phyloP scores from a whole-genome alignment of 371 early-diverging fungal species.

The Batkoa obscura region DNA sequence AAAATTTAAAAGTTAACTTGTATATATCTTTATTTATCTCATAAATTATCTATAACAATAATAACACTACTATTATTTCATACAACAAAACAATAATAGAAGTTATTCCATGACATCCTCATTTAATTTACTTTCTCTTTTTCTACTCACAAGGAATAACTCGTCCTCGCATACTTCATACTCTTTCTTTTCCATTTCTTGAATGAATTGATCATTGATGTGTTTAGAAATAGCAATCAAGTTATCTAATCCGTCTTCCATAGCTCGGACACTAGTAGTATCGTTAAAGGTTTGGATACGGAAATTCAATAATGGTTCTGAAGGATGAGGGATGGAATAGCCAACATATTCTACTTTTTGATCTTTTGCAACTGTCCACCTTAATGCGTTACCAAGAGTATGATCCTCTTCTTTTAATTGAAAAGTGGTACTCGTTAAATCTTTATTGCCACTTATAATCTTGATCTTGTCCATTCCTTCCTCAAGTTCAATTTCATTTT shows the following conservation, averaged over 20 bases:
- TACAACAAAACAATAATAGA: too few relatives aligned
- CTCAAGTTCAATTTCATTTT: too few relatives aligned
- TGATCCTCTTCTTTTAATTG: conserved; percentile 85
- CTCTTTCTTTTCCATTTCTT: background rate
- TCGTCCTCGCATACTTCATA: too few relatives aligned
- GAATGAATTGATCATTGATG: conserved; percentile 30
- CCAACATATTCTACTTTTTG: conserved; percentile 90
- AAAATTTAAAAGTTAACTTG: too few relatives aligned
- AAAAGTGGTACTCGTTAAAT: conserved; percentile 39
- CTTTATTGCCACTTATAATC: too few relatives aligned
- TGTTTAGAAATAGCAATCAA: conserved; percentile 47
- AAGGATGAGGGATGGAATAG: conserved; percentile 99
- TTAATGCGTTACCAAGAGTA: conserved; percentile 84
- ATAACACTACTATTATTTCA: too few relatives aligned
- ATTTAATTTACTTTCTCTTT: too few relatives aligned
- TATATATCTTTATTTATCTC: too few relatives aligned
- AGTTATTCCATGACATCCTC: too few relatives aligned
- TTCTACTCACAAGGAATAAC: too few relatives aligned
- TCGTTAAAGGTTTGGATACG: conserved; percentile 73
- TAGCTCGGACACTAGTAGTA: conserved; percentile 57
- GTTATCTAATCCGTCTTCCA: conserved; percentile 71
- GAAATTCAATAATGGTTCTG: conserved; percentile 81
- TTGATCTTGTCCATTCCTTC: too few relatives aligned
- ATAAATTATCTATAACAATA: too few relatives aligned
- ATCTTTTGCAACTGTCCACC: conserved; percentile 87